A percentile compares a stretch with the other conserved stretches of the same genome.
Evolutionary conservation across 2,329 filamentous ascomycete genomes (phyloP).

Genomic region (Apiospora malaysiana): DNA sequence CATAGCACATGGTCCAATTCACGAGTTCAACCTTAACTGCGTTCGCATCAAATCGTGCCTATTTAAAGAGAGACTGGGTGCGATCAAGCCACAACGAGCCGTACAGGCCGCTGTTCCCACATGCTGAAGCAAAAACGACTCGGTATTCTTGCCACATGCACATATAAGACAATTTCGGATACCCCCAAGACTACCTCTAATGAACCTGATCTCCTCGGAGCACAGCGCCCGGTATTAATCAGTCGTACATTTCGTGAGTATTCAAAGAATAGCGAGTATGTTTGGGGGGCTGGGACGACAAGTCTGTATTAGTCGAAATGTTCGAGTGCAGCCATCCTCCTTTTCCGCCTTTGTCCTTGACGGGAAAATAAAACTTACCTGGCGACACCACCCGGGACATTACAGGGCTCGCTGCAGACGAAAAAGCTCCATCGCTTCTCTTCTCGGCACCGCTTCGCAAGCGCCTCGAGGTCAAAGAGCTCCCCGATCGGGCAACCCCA

Average conservation of each 20-base stretch:
- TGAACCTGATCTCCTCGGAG: background rate
- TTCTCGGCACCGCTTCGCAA: constrained; percentile 9
- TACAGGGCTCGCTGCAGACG: constrained; percentile 29
- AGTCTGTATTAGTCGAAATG: background rate
- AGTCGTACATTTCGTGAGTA: background rate
- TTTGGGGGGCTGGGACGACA: constrained; percentile 41
- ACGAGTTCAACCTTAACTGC: too few species aligned
- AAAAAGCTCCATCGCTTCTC: constrained; percentile 31
- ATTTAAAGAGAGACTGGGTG: background rate
- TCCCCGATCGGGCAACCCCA: constrained; percentile 33
- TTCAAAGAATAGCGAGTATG: constrained; percentile 44
- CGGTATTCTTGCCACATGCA: background rate
- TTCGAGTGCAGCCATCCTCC: background rate
- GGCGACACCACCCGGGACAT: constrained; percentile 28
- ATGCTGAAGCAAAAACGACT: background rate
- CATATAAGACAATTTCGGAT: background rate
- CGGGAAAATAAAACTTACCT: constrained; percentile 29
- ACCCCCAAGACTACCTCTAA: background rate
- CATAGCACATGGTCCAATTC: too few species aligned
- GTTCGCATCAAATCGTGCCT: too few species aligned
- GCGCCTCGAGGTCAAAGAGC: constrained; percentile 30
- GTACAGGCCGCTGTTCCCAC: background rate
- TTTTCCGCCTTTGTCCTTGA: background rate
- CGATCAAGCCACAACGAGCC: background rate
- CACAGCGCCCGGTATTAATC: background rate